A percentile compares a stretch with the other conserved stretches of the same genome.
phyloP scores from a whole-genome alignment of 2,329 filamentous ascomycete genomes.

The Didymella exigua region DNA sequence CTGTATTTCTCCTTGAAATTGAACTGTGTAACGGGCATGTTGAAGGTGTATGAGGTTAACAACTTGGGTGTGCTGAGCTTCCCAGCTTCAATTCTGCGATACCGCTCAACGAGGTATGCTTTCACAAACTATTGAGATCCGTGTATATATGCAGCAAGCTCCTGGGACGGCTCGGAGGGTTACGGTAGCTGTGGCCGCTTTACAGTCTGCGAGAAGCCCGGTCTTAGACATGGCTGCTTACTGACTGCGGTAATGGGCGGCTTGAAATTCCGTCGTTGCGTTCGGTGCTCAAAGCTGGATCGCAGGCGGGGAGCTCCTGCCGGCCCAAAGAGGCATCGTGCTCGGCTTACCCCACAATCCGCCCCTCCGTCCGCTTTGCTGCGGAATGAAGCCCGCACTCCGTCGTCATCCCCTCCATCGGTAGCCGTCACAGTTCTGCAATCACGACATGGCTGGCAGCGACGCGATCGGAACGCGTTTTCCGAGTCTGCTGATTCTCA shows the following conservation, averaged over 20 bases:
- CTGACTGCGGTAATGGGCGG: conserved; percentile 37
- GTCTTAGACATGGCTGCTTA: conserved; percentile 26
- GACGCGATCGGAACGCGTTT: conserved; percentile 18
- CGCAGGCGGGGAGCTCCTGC: conserved; percentile 25
- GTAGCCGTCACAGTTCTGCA: conserved; percentile 26
- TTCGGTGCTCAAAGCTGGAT: conserved; percentile 1
- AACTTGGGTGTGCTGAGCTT: too few relatives aligned
- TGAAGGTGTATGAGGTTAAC: conserved; percentile 37
- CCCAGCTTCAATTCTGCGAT: too few relatives aligned
- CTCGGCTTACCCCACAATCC: conserved; percentile 33
- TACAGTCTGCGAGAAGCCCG: conserved; percentile 1
- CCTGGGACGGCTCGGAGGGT: not conserved
- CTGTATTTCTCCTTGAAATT: conserved; percentile 69
- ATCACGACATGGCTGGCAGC: conserved; percentile 11
- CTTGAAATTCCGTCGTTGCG: conserved; percentile 32
- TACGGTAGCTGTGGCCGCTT: not conserved
- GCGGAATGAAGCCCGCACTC: conserved; percentile 38
- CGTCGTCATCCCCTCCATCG: conserved; percentile 33
- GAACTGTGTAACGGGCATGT: conserved; percentile 70
- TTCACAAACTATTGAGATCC: not conserved
- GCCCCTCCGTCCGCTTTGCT: conserved; percentile 18
- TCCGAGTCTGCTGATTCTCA: conserved; percentile 14
- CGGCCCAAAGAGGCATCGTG: conserved; percentile 1
- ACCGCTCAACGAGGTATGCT: too few relatives aligned
- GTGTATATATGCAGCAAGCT: conserved; percentile 4